Conservation (phyloP, 1,139 yeast species). For the Candida pseudoviswanathii region DNA sequence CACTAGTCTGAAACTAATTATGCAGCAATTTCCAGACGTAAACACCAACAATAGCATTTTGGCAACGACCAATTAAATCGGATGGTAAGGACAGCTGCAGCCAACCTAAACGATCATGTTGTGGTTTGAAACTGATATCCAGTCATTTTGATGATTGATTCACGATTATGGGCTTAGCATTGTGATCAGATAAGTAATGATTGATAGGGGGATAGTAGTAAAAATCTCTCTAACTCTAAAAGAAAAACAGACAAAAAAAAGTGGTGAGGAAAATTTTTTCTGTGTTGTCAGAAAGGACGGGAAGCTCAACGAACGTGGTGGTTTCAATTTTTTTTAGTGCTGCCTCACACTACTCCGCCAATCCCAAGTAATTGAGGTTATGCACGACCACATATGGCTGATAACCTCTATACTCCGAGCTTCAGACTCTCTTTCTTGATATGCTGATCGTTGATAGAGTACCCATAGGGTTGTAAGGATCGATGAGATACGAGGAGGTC, state of each 20-base stretch:
- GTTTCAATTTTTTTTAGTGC: neutral
- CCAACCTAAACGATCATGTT: neutral
- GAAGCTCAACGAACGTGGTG: neutral
- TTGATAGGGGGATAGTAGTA: neutral
- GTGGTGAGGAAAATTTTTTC: constrained; percentile 5
- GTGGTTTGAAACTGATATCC: neutral
- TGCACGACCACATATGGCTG: too few species aligned
- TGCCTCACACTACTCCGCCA: too few species aligned
- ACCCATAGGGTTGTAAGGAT: too few species aligned
- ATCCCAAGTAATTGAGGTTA: too few species aligned
- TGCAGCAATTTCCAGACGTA: constrained; percentile 1
- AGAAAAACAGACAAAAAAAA: neutral
- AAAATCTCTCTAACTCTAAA: neutral
- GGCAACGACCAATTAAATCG: neutral
- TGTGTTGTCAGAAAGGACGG: too few species aligned
- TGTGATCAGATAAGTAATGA: neutral
- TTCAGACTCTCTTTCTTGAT: too few species aligned
- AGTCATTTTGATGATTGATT: neutral
- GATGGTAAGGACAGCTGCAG: neutral
- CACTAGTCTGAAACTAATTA: neutral
- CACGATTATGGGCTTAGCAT: neutral
- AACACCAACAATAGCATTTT: neutral
- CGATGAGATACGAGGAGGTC: too few species aligned
- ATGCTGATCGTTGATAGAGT: too few species aligned
- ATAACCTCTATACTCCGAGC: too few species aligned